Conservation (phyloP, 2,329 filamentous ascomycete species). For the Cordyceps javanica region DNA sequence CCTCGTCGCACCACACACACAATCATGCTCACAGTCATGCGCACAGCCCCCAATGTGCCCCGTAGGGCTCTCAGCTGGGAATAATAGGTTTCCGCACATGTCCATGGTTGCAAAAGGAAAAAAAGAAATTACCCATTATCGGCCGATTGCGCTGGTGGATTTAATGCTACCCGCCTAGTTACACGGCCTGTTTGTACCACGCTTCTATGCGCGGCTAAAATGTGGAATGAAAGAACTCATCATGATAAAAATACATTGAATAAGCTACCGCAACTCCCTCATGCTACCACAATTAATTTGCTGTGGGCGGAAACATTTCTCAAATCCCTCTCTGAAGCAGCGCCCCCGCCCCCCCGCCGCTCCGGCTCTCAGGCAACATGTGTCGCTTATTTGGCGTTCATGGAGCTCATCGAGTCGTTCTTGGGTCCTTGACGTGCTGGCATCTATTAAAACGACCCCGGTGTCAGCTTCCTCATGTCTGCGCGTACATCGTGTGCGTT, state of each 20-base stretch:
- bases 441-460: constrained; percentile 35
- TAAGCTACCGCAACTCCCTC: not conserved
- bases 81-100: not conserved
- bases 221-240: too few species aligned
- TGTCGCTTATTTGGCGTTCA: constrained; percentile 34
- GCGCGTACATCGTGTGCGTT: not conserved
- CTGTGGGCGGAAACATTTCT: not conserved
- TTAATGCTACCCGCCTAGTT: not conserved
- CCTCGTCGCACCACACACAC: not conserved
- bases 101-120: not conserved
- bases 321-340: not conserved
- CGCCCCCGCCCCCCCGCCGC: not conserved
- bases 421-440: constrained; percentile 45
- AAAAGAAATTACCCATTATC: not conserved
- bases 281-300: not conserved
- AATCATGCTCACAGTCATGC: not conserved
- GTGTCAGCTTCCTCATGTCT: constrained; percentile 11
- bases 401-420: constrained; percentile 45
- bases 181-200: too few species aligned
- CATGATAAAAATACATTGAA: constrained; percentile 8
- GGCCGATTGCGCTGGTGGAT: not conserved
- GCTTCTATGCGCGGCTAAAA: not conserved
- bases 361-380: not conserved
- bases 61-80: too few species aligned
- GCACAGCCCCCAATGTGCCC: too few species aligned